Conservation (phyloP, 345 rosid genomes). For the Isatis tinctoria region DNA sequence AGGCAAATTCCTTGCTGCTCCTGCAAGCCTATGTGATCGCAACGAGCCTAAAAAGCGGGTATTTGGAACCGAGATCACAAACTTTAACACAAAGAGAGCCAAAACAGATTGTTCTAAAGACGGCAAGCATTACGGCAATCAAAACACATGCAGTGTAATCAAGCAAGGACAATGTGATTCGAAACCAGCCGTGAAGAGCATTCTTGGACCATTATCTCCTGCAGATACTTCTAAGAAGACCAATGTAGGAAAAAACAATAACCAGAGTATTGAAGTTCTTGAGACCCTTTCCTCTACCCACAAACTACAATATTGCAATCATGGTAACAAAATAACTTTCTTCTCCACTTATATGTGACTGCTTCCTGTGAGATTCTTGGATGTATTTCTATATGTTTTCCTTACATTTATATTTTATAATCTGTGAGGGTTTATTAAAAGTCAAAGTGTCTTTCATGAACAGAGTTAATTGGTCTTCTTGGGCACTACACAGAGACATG, state of each 20-base stretch:
- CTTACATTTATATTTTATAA: background rate
- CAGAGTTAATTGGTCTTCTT: constrained; percentile 67
- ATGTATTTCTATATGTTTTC: background rate
- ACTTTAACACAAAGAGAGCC: constrained; percentile 42
- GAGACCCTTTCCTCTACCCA: constrained; percentile 48
- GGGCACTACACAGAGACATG: constrained; percentile 65
- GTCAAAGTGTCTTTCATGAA: constrained; percentile 27
- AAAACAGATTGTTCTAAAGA: constrained; percentile 31
- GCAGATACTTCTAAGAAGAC: background rate
- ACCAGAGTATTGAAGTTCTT: constrained; percentile 35
- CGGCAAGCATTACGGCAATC: constrained; percentile 27
- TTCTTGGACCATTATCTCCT: constrained; percentile 57
- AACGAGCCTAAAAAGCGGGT: constrained; percentile 49
- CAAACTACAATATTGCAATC: constrained; percentile 58
- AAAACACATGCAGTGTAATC: constrained; percentile 29
- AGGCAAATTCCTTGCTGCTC: constrained; percentile 11
- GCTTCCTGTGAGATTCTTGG: background rate
- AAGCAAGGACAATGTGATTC: constrained; percentile 22
- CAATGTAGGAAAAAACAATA: constrained; percentile 30
- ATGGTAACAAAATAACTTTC: constrained; percentile 41
- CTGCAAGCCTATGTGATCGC: constrained; percentile 16
- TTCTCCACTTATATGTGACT: background rate
- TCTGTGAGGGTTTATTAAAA: background rate
- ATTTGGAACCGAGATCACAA: constrained; percentile 66
- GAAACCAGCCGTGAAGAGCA: constrained; percentile 34